Percentiles rank a stretch among this genome's conserved stretches.
Conservation (phyloP, 306 rosid species). For the Vigna mungo region DNA sequence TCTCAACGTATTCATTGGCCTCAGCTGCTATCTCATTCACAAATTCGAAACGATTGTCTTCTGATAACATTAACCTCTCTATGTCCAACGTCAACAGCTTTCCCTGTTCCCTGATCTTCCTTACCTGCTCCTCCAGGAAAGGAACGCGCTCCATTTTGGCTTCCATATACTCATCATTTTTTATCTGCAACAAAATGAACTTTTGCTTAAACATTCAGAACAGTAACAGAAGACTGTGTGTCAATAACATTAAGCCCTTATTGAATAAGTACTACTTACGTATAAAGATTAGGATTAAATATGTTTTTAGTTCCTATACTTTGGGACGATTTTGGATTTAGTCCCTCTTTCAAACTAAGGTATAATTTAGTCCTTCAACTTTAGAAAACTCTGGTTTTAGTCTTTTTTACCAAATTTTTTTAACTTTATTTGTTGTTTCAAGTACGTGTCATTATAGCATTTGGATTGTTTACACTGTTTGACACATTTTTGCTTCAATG, state of each 20-base stretch:
- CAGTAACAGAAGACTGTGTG: slow-evolving; percentile 9
- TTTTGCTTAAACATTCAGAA: slow-evolving; percentile 38
- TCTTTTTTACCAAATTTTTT: no score
- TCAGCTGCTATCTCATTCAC: slow-evolving; percentile 91
- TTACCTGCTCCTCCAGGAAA: slow-evolving; percentile 90
- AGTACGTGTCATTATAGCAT: no score
- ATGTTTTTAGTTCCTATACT: no score
- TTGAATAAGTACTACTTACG: not conserved
- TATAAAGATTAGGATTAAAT: no score
- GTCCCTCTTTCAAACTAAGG: no score
- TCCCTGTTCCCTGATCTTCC: slow-evolving; percentile 78
- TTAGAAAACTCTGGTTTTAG: no score
- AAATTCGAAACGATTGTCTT: slow-evolving; percentile 83
- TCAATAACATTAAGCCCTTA: not conserved
- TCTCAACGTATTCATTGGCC: slow-evolving; percentile 82
- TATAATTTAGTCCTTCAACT: no score
- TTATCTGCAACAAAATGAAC: slow-evolving; percentile 55
- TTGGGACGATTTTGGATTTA: no score
- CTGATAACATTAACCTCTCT: slow-evolving; percentile 71
- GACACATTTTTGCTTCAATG: no score
- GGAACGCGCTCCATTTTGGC: slow-evolving; percentile 75
- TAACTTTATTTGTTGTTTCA: no score
- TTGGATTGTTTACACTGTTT: no score
- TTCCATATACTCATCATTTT: slow-evolving; percentile 66
- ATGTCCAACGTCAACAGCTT: slow-evolving; percentile 74